phyloP scores from a whole-genome alignment of 768 basidiomycete species.

The Trametes cinnabarina region DNA sequence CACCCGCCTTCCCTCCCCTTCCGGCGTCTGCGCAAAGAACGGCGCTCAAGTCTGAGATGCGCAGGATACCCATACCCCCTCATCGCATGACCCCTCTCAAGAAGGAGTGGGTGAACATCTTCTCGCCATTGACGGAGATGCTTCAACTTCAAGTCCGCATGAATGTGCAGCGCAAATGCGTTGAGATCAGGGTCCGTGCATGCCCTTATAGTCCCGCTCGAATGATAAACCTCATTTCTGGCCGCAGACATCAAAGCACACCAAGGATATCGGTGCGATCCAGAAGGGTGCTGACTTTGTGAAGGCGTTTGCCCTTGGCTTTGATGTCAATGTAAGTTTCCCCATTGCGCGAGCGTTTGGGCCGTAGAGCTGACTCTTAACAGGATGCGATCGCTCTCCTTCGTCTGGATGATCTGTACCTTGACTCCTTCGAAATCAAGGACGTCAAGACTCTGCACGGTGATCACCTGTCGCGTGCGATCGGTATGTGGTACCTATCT shows the following conservation, averaged over 20 bases:
- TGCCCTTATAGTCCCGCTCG: background rate
- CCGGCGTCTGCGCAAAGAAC: slow-evolving; percentile 55
- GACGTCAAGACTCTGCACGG: slow-evolving; percentile 98
- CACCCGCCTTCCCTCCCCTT: slow-evolving; percentile 70
- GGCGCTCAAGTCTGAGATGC: slow-evolving; percentile 74
- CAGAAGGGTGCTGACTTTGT: slow-evolving; percentile 98
- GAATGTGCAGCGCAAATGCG: slow-evolving; percentile 86
- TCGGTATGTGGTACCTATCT: slow-evolving; percentile 52
- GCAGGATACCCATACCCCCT: slow-evolving; percentile 89
- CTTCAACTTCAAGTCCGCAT: slow-evolving; percentile 94
- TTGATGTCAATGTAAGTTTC: slow-evolving; percentile 81
- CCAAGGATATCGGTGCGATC: slow-evolving; percentile 87
- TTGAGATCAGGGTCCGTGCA: slow-evolving; percentile 79
- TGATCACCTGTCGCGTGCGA: slow-evolving; percentile 96
- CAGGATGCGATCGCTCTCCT: slow-evolving; percentile 95
- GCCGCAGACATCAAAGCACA: slow-evolving; percentile 86
- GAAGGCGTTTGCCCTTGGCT: slow-evolving; percentile 91
- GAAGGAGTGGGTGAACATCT: slow-evolving; percentile 94
- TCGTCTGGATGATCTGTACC: slow-evolving; percentile 93
- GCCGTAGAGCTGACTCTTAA: background rate
- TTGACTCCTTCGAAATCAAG: slow-evolving; percentile 98
- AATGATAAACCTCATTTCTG: background rate
- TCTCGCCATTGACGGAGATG: slow-evolving; percentile 93
- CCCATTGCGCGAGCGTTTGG: background rate
- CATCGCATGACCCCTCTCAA: slow-evolving; percentile 98